These are phyloP conservation scores for Penicillium cataractarum DNA, from an alignment of 495 filamentous ascomycete genomes.

Conservation along the genomic window DNA sequence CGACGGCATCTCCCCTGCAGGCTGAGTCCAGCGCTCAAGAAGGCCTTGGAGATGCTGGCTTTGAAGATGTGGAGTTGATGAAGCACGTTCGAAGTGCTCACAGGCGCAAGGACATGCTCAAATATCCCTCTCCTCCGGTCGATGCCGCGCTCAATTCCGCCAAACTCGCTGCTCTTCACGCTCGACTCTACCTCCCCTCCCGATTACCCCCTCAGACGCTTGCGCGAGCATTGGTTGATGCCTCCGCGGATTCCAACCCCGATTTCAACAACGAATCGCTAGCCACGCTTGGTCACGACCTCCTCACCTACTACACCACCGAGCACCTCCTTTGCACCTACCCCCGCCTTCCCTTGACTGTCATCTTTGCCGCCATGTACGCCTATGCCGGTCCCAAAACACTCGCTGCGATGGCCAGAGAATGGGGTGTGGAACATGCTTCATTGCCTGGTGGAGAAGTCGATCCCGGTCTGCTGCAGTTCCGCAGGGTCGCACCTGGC, in stretches of 20 bases:
- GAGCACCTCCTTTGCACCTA: conserved; percentile 86
- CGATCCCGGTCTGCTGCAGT: conserved; percentile 91
- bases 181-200: conserved; percentile 80
- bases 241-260: conserved; percentile 74
- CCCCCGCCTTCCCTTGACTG: conserved; percentile 82
- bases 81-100: conserved; percentile 24
- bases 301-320: conserved; percentile 82
- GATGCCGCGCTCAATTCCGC: conserved; percentile 72
- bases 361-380: conserved; percentile 80
- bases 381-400: conserved; percentile 77
- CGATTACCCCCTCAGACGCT: conserved; percentile 84
- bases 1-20: conserved; percentile 41
- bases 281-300: conserved; percentile 75
- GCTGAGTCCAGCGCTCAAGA: conserved; percentile 17
- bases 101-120: conserved; percentile 36
- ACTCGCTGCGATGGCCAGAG: conserved; percentile 67
- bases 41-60: conserved; percentile 11
- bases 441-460: conserved; percentile 86
- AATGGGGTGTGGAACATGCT: conserved; percentile 90
- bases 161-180: conserved; percentile 91
- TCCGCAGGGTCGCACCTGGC: conserved; percentile 63
- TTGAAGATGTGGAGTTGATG: conserved; percentile 25
- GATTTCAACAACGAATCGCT: conserved; percentile 83
- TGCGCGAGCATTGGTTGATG: conserved; percentile 81
- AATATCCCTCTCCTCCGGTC: conserved; percentile 68